Base-by-base conservation (phyloP, 768 basidiomycete genomes). In the Cubamyces lactineus region DNA sequence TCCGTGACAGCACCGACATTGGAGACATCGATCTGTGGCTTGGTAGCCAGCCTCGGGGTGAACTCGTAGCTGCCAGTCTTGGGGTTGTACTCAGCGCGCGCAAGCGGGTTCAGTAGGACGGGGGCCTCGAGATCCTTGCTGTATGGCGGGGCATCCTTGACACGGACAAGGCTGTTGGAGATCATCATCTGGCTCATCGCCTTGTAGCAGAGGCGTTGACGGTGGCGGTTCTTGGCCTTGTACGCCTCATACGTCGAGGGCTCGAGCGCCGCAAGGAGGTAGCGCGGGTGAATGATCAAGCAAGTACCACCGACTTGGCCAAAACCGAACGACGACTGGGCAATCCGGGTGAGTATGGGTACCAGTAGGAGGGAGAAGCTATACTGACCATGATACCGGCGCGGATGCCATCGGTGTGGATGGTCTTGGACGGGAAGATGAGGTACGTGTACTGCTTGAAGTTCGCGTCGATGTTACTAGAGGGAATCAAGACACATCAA, bases 291-390 rank as follows among this genome's bases (percentile, higher is more conserved):
- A 52, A 98, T 72, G 69, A 98, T 80, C 66, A 96, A 82, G 46
- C 88, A 91, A 59, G 87, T 91, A 57, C 97, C 97, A 55, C 97
- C 97, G 64, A 98, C 96, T 84, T 98, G 97, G 69, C 97, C 96
- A 80, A 98, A 98, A 65, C 97, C 96, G 76, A 96, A 96, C 15
- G 93, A 95, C 0, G 94, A 95, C 87, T 93, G 66, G 3, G 11
- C 24, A 66, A 50, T 51, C 53, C n/a, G 54, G 28, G 28, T 67
- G 51, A 67, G 58, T 49, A 57, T 59, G 19, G 34, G 7, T 13
- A 34, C 4, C 26, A 5, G 17, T 9, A 50, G 12, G 28, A 15
- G 12, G 4, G 34, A n/a, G 11, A 47, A 55, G n/a, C 23, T 42
- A 28, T 26, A 74, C 84, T 19, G 68, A 90, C 91, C 93, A 94